Conservation (phyloP, 305 asterid species). For the Fraxinus sp. region DNA sequence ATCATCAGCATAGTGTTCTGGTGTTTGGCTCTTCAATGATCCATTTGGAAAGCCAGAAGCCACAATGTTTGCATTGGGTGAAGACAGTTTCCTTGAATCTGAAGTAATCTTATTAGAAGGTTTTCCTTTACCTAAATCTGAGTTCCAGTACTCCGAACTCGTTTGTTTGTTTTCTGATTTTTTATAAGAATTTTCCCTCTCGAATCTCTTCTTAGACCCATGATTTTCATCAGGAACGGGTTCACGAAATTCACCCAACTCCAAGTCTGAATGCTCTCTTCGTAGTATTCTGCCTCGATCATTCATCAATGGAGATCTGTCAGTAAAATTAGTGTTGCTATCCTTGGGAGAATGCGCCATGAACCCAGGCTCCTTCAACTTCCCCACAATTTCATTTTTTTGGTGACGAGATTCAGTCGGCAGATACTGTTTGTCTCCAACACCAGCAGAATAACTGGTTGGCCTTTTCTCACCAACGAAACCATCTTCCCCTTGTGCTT, state of each 20-base stretch:
- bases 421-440: conserved; percentile 44
- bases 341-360: conserved; percentile 48
- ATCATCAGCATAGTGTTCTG: conserved; percentile 50
- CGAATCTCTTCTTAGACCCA: conserved; percentile 51
- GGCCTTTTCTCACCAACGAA: conserved; percentile 43
- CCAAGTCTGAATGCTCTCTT: conserved; percentile 84
- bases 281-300: conserved; percentile 55
- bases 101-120: conserved; percentile 42
- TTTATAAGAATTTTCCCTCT: conserved; percentile 57
- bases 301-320: conserved; percentile 55
- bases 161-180: conserved; percentile 46
- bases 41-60: conserved; percentile 47
- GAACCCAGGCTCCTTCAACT: conserved; percentile 43
- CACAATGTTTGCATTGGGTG: conserved; percentile 42
- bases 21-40: conserved; percentile 50
- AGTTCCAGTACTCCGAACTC: conserved; percentile 60
- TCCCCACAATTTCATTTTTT: conserved; percentile 46
- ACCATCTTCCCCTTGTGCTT: conserved; percentile 42
- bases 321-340: conserved; percentile 34
- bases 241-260: conserved; percentile 93
- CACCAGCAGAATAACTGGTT: conserved; percentile 35
- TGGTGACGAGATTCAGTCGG: conserved; percentile 36
- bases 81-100: conserved; percentile 52
- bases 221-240: conserved; percentile 52
- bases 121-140: conserved; percentile 53